Conservation (phyloP, 2,329 filamentous ascomycete genomes). For the Cercospora sp. region DNA sequence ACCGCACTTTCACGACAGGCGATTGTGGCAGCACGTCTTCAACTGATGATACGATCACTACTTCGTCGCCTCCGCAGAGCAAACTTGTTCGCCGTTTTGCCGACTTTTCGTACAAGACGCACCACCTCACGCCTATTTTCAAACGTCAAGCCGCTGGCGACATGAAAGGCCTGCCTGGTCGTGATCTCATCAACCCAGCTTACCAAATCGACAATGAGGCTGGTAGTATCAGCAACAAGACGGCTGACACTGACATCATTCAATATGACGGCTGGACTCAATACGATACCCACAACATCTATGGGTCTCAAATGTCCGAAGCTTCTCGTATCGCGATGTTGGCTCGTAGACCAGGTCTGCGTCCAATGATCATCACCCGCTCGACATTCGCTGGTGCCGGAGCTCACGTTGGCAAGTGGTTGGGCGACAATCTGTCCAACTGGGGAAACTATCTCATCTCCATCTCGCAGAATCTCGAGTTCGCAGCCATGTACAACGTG, state of each 20-base stretch:
- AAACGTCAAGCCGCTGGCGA: conserved; percentile 29
- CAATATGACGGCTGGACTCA: conserved; percentile 67
- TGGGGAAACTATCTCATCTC: conserved; percentile 49
- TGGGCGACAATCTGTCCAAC: conserved; percentile 55
- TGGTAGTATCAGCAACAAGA: conserved; percentile 45
- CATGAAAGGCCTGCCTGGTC: conserved; percentile 57
- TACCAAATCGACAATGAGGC: conserved; percentile 67
- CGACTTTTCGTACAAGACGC: conserved; percentile 16
- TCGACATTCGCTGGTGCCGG: conserved; percentile 75
- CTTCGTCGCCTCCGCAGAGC: conserved; percentile 31
- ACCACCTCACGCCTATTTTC: conserved; percentile 17
- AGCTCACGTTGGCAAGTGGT: conserved; percentile 59
- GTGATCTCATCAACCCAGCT: conserved; percentile 64
- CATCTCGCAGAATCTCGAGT: conserved; percentile 48
- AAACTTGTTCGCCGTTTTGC: conserved; percentile 29
- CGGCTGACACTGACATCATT: conserved; percentile 66
- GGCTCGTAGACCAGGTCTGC: conserved; percentile 60
- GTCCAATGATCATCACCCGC: conserved; percentile 72
- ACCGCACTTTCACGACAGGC: conserved; percentile 38
- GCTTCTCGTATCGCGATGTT: conserved; percentile 67
- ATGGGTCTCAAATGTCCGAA: conserved; percentile 72
- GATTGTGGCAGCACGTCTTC: conserved; percentile 33
- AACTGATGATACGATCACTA: conserved; percentile 35
- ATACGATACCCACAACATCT: conserved; percentile 77
- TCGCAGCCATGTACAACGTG: conserved; percentile 50